Evolutionary conservation across 257 asterid species (phyloP).

Genomic region (Agastache rugosa): DNA sequence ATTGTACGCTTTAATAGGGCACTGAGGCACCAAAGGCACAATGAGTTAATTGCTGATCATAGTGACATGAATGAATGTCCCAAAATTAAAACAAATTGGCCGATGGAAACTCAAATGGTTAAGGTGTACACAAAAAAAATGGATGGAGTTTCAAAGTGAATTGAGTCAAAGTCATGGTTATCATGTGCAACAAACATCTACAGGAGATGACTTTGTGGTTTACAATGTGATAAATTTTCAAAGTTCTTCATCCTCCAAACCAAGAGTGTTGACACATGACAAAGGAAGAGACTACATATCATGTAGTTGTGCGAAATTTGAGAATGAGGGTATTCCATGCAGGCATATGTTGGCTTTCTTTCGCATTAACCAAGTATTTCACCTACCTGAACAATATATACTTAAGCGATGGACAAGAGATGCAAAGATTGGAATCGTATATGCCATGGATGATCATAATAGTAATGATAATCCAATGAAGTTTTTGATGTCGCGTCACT

Average conservation of each 20-base stretch:
- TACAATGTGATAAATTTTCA: neutral
- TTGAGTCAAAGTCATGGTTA: neutral
- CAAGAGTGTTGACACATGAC: neutral
- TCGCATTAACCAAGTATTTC: neutral
- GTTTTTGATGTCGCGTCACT: no score
- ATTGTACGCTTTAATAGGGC: no score
- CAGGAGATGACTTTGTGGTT: neutral
- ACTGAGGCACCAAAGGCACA: no score
- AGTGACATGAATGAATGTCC: neutral
- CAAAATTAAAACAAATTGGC: neutral
- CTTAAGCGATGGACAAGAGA: no score
- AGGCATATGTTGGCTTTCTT: neutral
- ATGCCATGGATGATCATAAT: no score
- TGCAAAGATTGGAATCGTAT: no score
- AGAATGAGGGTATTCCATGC: neutral
- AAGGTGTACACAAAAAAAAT: neutral
- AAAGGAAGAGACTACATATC: neutral
- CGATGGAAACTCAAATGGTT: neutral
- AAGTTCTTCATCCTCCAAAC: neutral
- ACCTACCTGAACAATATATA: no score
- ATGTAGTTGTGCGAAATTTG: neutral
- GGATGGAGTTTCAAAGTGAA: neutral
- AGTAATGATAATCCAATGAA: no score
- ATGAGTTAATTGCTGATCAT: neutral
- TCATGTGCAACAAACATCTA: neutral